These are phyloP conservation scores for Tricholoma sp. DNA, from an alignment of 768 basidiomycete species.

Conservation along the genomic window DNA sequence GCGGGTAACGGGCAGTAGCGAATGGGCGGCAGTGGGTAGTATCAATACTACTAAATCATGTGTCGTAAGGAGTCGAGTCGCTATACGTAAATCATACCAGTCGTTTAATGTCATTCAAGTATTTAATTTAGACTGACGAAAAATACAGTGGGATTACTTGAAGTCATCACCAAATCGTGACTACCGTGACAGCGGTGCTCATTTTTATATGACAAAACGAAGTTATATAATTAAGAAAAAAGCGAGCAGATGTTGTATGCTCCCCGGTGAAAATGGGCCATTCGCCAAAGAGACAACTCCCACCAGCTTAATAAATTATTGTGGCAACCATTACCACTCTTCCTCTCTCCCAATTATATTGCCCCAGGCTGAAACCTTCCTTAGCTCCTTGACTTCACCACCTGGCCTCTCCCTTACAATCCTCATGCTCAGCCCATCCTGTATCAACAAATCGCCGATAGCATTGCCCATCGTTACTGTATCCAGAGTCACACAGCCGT, in stretches of 20 bases:
- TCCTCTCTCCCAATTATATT: not conserved
- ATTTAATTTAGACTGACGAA: too few species aligned
- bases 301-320: too few species aligned
- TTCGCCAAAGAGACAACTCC: too few species aligned
- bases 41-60: not conserved
- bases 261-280: too few species aligned
- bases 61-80: not conserved
- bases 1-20: not conserved
- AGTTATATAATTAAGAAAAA: too few species aligned
- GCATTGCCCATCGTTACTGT: not conserved
- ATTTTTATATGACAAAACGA: too few species aligned
- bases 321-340: not conserved
- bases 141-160: not conserved
- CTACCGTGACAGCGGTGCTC: too few species aligned
- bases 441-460: not conserved
- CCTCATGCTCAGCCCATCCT: not conserved
- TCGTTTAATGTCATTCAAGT: not conserved
- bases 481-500: not conserved
- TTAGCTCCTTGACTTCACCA: not conserved
- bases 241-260: too few species aligned
- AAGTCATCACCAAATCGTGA: too few species aligned
- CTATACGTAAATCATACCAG: too few species aligned
- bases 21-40: not conserved
- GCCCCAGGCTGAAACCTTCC: not conserved
- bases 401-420: not conserved